Evolutionary conservation across 768 basidiomycete species (phyloP).

Genomic region (Xerocomus brunneocitrinus): DNA sequence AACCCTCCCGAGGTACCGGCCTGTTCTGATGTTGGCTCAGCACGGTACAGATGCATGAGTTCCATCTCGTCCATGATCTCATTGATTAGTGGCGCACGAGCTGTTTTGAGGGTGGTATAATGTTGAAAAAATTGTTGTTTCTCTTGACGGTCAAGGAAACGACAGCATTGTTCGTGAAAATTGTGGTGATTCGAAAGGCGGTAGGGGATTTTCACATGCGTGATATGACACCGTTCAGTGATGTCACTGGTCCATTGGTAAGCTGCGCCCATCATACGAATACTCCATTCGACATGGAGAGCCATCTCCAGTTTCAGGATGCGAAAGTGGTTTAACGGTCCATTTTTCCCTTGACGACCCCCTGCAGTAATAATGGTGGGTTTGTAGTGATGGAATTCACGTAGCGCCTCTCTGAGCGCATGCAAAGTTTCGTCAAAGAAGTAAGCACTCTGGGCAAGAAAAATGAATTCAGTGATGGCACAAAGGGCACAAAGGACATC

Average conservation of each 20-base stretch:
- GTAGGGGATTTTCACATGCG: conserved; percentile 2
- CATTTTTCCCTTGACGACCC: conserved; percentile 5
- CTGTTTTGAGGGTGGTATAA: conserved; percentile 1
- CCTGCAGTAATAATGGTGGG: not conserved
- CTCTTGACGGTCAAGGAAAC: conserved; percentile 6
- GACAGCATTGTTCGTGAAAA: conserved; percentile 4
- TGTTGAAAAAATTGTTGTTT: conserved; percentile 5
- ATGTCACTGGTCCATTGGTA: conserved; percentile 12
- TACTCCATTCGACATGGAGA: conserved; percentile 16
- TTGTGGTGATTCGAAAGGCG: not conserved
- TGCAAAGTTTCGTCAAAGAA: conserved; percentile 2
- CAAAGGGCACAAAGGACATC: conserved; percentile 31
- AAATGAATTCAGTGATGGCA: conserved; percentile 37
- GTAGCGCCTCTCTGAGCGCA: not conserved
- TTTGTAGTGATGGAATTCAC: conserved; percentile 11
- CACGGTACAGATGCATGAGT: too few species aligned
- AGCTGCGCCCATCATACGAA: conserved; percentile 26
- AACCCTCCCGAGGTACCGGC: not conserved
- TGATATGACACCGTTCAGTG: conserved; percentile 11
- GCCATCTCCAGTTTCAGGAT: conserved; percentile 24
- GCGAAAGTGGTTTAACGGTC: conserved; percentile 2
- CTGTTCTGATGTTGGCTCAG: not conserved
- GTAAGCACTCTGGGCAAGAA: conserved; percentile 28
- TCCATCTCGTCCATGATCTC: not conserved
- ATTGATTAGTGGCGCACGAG: not conserved